phyloP scores from a whole-genome alignment of 306 rosid genomes.

The Trifolium repens region DNA sequence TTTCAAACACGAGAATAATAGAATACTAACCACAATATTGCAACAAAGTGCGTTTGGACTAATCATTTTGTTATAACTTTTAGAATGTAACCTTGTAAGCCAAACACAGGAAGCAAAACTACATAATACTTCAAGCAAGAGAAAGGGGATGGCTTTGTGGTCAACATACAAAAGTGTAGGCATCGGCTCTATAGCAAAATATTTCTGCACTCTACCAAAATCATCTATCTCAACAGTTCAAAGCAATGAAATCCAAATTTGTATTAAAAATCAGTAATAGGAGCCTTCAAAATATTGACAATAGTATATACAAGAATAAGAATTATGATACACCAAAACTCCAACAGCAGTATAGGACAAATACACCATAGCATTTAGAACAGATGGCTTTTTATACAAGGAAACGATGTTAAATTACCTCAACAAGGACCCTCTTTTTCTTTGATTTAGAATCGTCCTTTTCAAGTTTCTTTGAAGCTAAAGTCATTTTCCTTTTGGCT shows the following conservation, averaged over 20 bases:
- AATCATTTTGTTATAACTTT: background rate
- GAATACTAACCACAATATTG: background rate
- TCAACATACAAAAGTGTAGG: conserved; percentile 6
- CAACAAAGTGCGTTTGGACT: background rate
- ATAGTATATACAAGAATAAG: background rate
- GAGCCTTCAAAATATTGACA: conserved; percentile 26
- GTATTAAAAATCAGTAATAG: conserved; percentile 15
- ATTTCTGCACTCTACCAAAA: conserved; percentile 12
- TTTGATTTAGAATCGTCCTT: conserved; percentile 64
- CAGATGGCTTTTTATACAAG: conserved; percentile 5
- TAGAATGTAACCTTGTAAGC: background rate
- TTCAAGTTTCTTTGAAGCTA: conserved; percentile 51
- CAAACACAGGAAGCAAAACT: conserved; percentile 14
- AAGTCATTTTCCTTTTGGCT: conserved; percentile 48
- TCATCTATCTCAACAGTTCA: conserved; percentile 4
- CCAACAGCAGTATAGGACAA: conserved; percentile 1
- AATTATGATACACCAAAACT: conserved; percentile 16
- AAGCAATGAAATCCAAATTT: conserved; percentile 20
- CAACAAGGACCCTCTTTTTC: conserved; percentile 77
- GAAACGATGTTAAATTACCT: conserved; percentile 60
- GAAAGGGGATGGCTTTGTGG: conserved; percentile 7
- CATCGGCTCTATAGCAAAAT: background rate
- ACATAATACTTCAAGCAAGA: conserved; percentile 9
- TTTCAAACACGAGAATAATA: conserved; percentile 6
- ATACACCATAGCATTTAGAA: conserved; percentile 20